Evolutionary conservation across 306 rosid species (phyloP).

Genomic region (Dryas octopetala): DNA sequence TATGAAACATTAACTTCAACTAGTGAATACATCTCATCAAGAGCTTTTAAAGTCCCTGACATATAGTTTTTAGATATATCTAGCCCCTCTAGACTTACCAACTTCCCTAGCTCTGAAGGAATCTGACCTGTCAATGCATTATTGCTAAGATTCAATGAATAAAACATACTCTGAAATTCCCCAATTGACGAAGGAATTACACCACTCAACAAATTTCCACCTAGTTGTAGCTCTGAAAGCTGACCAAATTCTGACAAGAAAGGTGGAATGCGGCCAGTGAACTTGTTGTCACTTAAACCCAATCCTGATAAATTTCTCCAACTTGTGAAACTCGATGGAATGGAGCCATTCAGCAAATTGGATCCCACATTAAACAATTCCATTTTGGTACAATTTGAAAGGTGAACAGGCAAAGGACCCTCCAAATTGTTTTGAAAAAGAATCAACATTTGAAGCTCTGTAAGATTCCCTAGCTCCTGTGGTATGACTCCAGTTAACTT

Average conservation of each 20-base stretch:
- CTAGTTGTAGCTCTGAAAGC: background rate
- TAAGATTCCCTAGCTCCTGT: slow-evolving; percentile 59
- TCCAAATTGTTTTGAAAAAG: slow-evolving; percentile 60
- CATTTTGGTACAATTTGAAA: too few relatives aligned
- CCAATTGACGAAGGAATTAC: too few relatives aligned
- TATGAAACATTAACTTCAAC: too few relatives aligned
- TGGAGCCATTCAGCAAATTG: slow-evolving; percentile 61
- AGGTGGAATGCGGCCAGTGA: slow-evolving; percentile 56
- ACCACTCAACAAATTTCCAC: too few relatives aligned
- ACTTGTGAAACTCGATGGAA: slow-evolving; percentile 54
- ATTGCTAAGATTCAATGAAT: too few relatives aligned
- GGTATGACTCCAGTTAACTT: slow-evolving; percentile 56
- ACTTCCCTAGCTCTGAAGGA: slow-evolving; percentile 51
- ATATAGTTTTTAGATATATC: too few relatives aligned
- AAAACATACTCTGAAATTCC: too few relatives aligned
- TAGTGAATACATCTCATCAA: too few relatives aligned
- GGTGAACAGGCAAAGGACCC: slow-evolving; percentile 81
- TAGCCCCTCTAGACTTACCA: too few relatives aligned
- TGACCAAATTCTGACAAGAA: slow-evolving; percentile 43
- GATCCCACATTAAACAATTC: too few relatives aligned
- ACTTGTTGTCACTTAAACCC: slow-evolving; percentile 58
- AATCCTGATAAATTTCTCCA: slow-evolving; percentile 53
- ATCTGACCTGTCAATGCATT: slow-evolving; percentile 22
- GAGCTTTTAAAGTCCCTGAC: too few relatives aligned
- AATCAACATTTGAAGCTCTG: slow-evolving; percentile 39